Base-by-base conservation (phyloP, 805 yeast species). In the Candida nitratophila region DNA sequence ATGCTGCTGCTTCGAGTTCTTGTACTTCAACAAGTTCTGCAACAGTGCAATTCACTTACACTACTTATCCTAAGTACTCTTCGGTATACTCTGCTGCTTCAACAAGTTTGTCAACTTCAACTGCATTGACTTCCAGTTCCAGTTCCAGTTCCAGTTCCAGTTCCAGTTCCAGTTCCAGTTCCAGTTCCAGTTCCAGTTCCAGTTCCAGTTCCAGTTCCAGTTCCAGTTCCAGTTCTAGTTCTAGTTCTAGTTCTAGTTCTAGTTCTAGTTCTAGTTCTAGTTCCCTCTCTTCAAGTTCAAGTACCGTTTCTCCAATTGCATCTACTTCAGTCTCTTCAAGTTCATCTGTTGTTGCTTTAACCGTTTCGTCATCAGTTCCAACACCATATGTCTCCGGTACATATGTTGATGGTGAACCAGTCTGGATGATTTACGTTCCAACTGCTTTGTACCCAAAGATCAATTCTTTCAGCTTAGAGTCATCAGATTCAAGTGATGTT, bases 341-440 rank as follows among this genome's bases (percentile, higher is more conserved):
- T n/a, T n/a, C n/a, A n/a, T n/a, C n/a, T n/a, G n/a, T n/a, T n/a
- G n/a, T n/a, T 16, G 38, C 51, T 11, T 4, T 40, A 30, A 20
- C 40, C 20, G 6, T 46, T 19, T 19, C 46, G 7, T 37, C 44
- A 14, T 14, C 46, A 11, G 35, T 39, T 15, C 35, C 38, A 7
- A 38, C 44, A 19, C 47, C 50, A 16, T 47, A 40, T 35, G 39
- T 30, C 19, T 20, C 17, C n/a, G 47, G 45, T 27, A 31, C 29
- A 22, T 27, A 30, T 29, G 40, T 40, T 19, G 30, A 36, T 30
- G 41, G 42, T n/a, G 40, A 37, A 17, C 46, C 50, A 40, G 24
- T 34, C 2, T 47, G 48, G 48, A 10, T 16, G n/a, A 26, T 45
- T 11, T 41, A 41, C 26, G 46, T 43, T 36, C 45, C 47, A 27